Evolutionary conservation across 345 rosid species (phyloP), one percentile per base, ranked within the genome.

Genomic region (Pseudoturritis turrita): DNA sequence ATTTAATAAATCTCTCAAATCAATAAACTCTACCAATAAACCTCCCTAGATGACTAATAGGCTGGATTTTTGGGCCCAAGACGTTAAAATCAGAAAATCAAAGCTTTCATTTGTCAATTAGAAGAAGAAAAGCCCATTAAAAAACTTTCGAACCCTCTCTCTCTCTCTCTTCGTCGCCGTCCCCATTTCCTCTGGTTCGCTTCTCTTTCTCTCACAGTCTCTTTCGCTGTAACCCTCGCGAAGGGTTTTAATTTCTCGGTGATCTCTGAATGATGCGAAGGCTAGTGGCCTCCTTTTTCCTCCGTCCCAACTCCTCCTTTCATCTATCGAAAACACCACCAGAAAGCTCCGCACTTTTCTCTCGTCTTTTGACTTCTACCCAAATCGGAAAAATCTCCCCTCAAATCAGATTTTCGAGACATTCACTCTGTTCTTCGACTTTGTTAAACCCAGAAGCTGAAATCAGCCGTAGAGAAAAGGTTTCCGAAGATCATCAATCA

Each of bases 251-350:
- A 3, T 23, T 23, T 47, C 11, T 2, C 35, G 2, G 69, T 29
- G 70, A 54, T 45, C 25, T 35, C 22, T 55, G 25, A 26, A 71
- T 50, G 68, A 71, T 77, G 72, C 76, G 80, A 71, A 40, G 80
- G 15, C 50, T 77, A 1, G 35, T 39, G 7, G 0, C 65, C 44
- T 65, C 73, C n/a, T 50, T 2, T 18, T 3, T 65, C 1, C n/a
- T 22, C 13, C 72, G 56, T 36, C 33, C 51, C 44, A 23, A 28
- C 31, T 23, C 8, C 15, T 41, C 51, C 23, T 65, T 65, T 15
- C 37, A 39, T 64, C 39, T 36, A 10, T 33, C 63, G 0, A 49
- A 43, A 5, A 14, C 28, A 41, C 15, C 19, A 76, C 17, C 51
- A 2, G 6, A 77, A 71, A 59, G 70, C 7, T 76, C 60, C 6